phyloP scores from a whole-genome alignment of 2,329 filamentous ascomycete species.

The Mycosphaerella sp. region DNA sequence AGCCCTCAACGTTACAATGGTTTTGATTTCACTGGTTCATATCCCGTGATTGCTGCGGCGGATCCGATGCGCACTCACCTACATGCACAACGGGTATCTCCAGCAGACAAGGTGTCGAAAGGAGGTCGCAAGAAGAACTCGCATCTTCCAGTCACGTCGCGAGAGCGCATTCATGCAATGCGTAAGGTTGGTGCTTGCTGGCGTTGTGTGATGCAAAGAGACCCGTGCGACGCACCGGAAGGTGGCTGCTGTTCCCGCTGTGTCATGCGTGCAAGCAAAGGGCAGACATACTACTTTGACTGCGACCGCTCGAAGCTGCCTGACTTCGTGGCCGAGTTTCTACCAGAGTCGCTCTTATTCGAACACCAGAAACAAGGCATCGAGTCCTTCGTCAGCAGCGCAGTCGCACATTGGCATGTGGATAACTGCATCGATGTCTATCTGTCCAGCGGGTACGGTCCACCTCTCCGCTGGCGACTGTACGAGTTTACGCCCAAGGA shows the following conservation, averaged over 20 bases:
- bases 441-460: conserved; percentile 40
- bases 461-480: conserved; percentile 40
- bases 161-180: conserved; percentile 41
- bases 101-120: conserved; percentile 19
- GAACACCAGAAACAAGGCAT: conserved; percentile 39
- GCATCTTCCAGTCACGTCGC: conserved; percentile 33
- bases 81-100: background rate
- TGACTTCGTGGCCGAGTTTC: conserved; percentile 40
- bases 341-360: conserved; percentile 29
- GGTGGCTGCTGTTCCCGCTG: conserved; percentile 28
- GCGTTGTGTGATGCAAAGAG: conserved; percentile 44
- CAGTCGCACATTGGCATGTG: conserved; percentile 31
- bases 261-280: conserved; percentile 33
- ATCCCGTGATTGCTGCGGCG: conserved; percentile 5
- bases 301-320: conserved; percentile 44
- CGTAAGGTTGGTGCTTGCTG: conserved; percentile 44
- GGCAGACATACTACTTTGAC: conserved; percentile 37
- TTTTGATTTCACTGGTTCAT: conserved; percentile 3
- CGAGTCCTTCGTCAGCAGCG: conserved; percentile 36
- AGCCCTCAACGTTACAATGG: background rate
- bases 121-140: conserved; percentile 35
- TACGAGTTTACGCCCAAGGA: conserved; percentile 43
- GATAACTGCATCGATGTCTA: conserved; percentile 37
- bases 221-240: conserved; percentile 34
- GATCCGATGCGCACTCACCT: conserved; percentile 3